Evolutionary conservation across 371 early-diverging fungal species (phyloP).

Genomic region (Umbelopsis sp.): DNA sequence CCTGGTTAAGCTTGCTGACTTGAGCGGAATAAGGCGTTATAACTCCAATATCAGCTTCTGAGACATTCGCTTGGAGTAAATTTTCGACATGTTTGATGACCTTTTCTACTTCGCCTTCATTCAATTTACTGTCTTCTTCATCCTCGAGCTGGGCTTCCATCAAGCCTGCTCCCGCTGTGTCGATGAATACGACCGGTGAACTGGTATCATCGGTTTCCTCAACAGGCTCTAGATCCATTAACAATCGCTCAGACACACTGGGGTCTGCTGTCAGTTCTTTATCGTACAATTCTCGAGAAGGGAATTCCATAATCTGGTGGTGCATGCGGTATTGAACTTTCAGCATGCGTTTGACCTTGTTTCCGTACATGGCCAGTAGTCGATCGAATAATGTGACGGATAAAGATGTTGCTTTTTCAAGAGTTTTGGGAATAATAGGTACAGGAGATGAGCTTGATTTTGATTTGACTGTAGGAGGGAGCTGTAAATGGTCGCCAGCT

Average conservation of each 20-base stretch:
- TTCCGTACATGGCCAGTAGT: conserved; percentile 60
- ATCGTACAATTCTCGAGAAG: conserved; percentile 68
- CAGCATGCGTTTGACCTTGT: conserved; percentile 68
- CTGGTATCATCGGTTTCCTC: conserved; percentile 58
- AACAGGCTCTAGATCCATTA: conserved; percentile 68
- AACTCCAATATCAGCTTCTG: conserved; percentile 72
- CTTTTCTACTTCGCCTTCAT: conserved; percentile 76
- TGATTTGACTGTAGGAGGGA: conserved; percentile 84
- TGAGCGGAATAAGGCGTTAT: conserved; percentile 90
- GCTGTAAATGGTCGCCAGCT: conserved; percentile 95
- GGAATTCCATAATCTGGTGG: conserved; percentile 78
- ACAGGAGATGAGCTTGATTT: conserved; percentile 20
- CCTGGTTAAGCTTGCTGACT: conserved; percentile 54
- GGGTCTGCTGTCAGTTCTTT: conserved; percentile 66
- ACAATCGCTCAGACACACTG: conserved; percentile 66
- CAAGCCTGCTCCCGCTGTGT: conserved; percentile 73
- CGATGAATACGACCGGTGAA: conserved; percentile 70
- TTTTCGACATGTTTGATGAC: conserved; percentile 63
- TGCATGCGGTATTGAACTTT: conserved; percentile 92
- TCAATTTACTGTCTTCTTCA: conserved; percentile 67
- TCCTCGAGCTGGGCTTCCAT: conserved; percentile 55
- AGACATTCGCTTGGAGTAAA: conserved; percentile 70
- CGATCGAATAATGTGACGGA: conserved; percentile 74
- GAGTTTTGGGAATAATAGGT: conserved; percentile 28
- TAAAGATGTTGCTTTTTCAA: conserved; percentile 37